Evolutionary conservation across 768 basidiomycete genomes (phyloP), one percentile per base, ranked within the genome.

Genomic region (Russula emetica): DNA sequence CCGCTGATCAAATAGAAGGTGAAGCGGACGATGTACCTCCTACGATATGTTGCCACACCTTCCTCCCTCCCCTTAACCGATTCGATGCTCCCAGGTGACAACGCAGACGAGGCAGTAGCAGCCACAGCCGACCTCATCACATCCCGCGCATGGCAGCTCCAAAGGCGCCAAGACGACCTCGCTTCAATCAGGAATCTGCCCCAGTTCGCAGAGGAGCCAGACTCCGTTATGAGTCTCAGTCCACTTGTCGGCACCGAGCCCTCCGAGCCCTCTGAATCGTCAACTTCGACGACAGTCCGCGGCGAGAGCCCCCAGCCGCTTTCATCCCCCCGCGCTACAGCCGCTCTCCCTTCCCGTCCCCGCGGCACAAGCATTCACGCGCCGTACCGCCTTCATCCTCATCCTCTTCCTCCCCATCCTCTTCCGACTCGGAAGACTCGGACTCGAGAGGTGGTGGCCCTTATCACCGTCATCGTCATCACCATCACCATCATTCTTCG

Each of bases 1-100:
- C 84, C 64, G 85, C 90, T 38, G 93, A 95, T 61, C 85, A 92
- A 74, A 87, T n/a, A n/a, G n/a, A n/a, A n/a, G n/a, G n/a, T n/a
- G n/a, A n/a, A n/a, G n/a, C n/a, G n/a, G n/a, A n/a, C 60, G 86
- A 84, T 54, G 77, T 85, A 22, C 90, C 88, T 24, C 88, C 91
- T 5, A 85, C 94, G 55, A 99, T n/a, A n/a, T n/a, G n/a, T n/a
- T n/a, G n/a, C n/a, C n/a, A n/a, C n/a, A n/a, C n/a, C n/a, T n/a
- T n/a, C n/a, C n/a, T n/a, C n/a, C n/a, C n/a, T n/a, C n/a, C n/a
- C n/a, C n/a, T n/a, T n/a, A n/a, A n/a, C n/a, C n/a, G n/a, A n/a
- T n/a, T n/a, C n/a, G n/a, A n/a, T n/a, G n/a, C n/a, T n/a, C n/a
- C n/a, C n/a, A n/a, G n/a, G n/a, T n/a, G n/a, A n/a, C n/a, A n/a